A percentile compares a stretch with the other conserved stretches of the same genome.
phyloP scores from a whole-genome alignment of 2,329 filamentous ascomycete genomes.

The Chrysoporthe deuterocubensis region DNA sequence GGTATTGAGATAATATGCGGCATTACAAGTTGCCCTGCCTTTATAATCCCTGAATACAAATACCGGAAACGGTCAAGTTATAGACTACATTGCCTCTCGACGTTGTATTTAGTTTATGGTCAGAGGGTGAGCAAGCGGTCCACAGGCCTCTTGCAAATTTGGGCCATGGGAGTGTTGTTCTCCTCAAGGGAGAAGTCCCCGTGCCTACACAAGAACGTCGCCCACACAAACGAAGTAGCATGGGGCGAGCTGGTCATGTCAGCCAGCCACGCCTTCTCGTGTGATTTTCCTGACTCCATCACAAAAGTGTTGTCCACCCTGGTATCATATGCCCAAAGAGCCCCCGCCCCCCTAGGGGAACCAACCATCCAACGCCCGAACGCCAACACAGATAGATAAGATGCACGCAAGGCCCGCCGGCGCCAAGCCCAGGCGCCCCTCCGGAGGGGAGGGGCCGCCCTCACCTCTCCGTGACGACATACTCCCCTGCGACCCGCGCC shows the following conservation, averaged over 20 bases:
- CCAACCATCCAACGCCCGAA: constrained; percentile 20
- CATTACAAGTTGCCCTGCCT: constrained; percentile 12
- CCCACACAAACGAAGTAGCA: background rate
- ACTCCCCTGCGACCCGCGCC: constrained; percentile 62
- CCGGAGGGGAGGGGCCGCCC: background rate
- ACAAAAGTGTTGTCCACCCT: background rate
- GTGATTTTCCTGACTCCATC: background rate
- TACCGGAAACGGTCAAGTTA: constrained; percentile 1
- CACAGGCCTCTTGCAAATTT: background rate
- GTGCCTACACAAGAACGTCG: background rate
- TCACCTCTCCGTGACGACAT: constrained; percentile 53
- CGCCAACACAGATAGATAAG: constrained; percentile 3
- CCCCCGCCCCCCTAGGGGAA: background rate
- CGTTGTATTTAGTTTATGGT: background rate
- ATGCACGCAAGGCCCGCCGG: background rate
- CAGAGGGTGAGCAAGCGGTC: background rate
- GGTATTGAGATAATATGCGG: background rate
- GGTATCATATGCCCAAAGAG: constrained; percentile 21
- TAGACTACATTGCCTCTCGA: constrained; percentile 15
- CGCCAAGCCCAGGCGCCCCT: too few species aligned
- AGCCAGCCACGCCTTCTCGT: background rate
- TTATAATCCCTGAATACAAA: constrained; percentile 10
- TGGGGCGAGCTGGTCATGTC: background rate
- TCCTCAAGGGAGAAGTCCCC: too few species aligned
- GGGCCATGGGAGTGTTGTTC: too few species aligned